phyloP scores from a whole-genome alignment of 2,329 filamentous ascomycete species.

The Colletotrichum higginsianum region DNA sequence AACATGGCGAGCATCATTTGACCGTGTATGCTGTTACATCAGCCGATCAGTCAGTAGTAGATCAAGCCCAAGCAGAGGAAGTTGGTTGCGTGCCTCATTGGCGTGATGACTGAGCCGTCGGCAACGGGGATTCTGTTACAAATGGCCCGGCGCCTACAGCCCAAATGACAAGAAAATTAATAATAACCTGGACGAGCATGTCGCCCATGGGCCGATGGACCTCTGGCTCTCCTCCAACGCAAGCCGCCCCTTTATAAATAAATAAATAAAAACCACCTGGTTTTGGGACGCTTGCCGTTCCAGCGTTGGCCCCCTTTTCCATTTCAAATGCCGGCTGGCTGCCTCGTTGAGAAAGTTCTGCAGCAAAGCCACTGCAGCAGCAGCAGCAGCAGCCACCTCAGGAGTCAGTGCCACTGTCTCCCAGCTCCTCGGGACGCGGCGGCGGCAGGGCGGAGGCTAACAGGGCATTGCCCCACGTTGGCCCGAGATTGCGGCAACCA shows the following conservation, averaged over 20 bases:
- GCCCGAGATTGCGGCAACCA: conserved; percentile 8
- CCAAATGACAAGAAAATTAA: too few species aligned
- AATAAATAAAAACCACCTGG: not conserved
- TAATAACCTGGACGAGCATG: too few species aligned
- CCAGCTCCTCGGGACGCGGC: conserved; percentile 40
- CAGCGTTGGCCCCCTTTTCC: conserved; percentile 15
- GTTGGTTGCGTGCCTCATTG: too few species aligned
- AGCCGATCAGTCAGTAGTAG: too few species aligned
- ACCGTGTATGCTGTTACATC: too few species aligned
- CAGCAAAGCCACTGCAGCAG: conserved; percentile 1
- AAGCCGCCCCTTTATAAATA: not conserved
- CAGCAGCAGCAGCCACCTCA: not conserved
- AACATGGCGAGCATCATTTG: too few species aligned
- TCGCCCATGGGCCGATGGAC: too few species aligned
- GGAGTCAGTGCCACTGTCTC: conserved; percentile 5
- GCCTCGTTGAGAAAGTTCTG: not conserved
- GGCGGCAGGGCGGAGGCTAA: conserved; percentile 36
- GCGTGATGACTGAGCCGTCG: too few species aligned
- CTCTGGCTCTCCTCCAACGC: not conserved
- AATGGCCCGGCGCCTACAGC: not conserved
- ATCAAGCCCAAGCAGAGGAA: too few species aligned
- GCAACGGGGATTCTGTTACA: not conserved
- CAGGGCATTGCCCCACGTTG: not conserved
- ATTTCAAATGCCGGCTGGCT: conserved; percentile 13
- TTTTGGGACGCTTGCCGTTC: not conserved